Percentiles rank a stretch among this genome's conserved stretches.
Conservation (phyloP, 148 eudicot genomes). For the Spergularia marina region DNA sequence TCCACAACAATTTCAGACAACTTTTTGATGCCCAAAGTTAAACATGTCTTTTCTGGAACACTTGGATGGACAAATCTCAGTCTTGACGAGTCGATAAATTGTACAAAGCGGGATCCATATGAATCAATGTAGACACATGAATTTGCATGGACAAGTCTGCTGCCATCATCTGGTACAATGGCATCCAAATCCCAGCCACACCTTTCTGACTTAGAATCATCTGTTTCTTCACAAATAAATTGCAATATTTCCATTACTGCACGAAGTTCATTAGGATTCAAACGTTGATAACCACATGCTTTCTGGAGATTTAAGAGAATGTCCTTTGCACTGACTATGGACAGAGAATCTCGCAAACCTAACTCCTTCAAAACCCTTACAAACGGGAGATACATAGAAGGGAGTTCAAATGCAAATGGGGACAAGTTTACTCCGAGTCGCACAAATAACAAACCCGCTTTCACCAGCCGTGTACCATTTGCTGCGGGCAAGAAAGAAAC, state of each 20-base stretch:
- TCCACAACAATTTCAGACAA: constrained; percentile 88
- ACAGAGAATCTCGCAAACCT: constrained; percentile 80
- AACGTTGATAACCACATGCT: constrained; percentile 94
- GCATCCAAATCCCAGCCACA: constrained; percentile 64
- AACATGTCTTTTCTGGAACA: constrained; percentile 69
- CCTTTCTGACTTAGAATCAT: constrained; percentile 38
- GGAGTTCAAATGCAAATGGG: constrained; percentile 96
- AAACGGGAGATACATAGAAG: constrained; percentile 76
- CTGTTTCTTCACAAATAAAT: constrained; percentile 61
- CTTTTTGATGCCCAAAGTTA: constrained; percentile 64
- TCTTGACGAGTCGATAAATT: constrained; percentile 67
- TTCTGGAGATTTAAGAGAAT: constrained; percentile 83
- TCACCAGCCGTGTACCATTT: constrained; percentile 96
- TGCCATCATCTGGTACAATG: constrained; percentile 90
- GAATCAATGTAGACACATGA: constrained; percentile 89
- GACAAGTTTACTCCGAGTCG: constrained; percentile 86
- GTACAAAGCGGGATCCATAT: constrained; percentile 77
- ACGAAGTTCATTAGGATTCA: constrained; percentile 96
- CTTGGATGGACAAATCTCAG: constrained; percentile 72
- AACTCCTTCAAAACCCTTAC: constrained; percentile 77
- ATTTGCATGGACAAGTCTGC: constrained; percentile 88
- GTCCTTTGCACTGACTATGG: constrained; percentile 71
- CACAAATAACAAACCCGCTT: constrained; percentile 76
- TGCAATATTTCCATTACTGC: constrained; percentile 85
- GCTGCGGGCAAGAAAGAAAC: constrained; percentile 98